These are phyloP conservation scores for Sporothrix brasiliensis DNA, from an alignment of 2,329 filamentous ascomycete species.

Conservation along the genomic window DNA sequence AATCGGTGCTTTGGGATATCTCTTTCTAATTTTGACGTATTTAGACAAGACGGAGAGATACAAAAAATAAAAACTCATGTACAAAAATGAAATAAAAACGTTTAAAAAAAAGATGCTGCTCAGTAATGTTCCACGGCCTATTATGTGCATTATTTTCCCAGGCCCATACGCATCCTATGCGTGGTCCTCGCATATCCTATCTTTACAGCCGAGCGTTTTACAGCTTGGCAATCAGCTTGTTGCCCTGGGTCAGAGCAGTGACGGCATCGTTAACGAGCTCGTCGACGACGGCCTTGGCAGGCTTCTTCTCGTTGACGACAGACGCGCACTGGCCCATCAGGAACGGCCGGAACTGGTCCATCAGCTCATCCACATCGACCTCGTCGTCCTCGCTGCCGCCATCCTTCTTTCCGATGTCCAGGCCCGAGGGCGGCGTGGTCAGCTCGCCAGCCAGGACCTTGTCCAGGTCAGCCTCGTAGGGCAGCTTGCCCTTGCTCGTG, in stretches of 20 bases:
- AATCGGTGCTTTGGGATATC: neutral
- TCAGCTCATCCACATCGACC: slow-evolving; percentile 73
- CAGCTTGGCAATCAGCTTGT: slow-evolving; percentile 69
- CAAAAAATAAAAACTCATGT: neutral
- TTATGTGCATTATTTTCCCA: slow-evolving; percentile 15
- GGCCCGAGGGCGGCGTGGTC: slow-evolving; percentile 62
- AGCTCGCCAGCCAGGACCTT: slow-evolving; percentile 68
- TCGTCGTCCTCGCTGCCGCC: slow-evolving; percentile 67
- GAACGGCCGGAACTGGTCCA: slow-evolving; percentile 89
- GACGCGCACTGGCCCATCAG: slow-evolving; percentile 97
- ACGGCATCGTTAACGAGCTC: slow-evolving; percentile 88
- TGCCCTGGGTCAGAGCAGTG: slow-evolving; percentile 67
- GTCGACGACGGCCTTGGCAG: slow-evolving; percentile 88
- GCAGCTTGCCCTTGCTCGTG: slow-evolving; percentile 84
- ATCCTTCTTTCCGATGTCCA: slow-evolving; percentile 62
- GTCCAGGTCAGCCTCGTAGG: slow-evolving; percentile 93
- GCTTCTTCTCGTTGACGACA: slow-evolving; percentile 89
- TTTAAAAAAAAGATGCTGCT: slow-evolving; percentile 9
- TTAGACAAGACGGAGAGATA: neutral
- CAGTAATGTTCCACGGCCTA: slow-evolving; percentile 9
- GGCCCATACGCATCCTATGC: neutral
- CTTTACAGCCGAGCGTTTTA: slow-evolving; percentile 45
- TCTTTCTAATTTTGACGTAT: slow-evolving; percentile 1
- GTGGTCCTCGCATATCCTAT: neutral
- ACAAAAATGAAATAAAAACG: slow-evolving; percentile 10